These are phyloP conservation scores for Galeopsis tetrahit DNA, from an alignment of 257 asterid species.

Conservation along the genomic window DNA sequence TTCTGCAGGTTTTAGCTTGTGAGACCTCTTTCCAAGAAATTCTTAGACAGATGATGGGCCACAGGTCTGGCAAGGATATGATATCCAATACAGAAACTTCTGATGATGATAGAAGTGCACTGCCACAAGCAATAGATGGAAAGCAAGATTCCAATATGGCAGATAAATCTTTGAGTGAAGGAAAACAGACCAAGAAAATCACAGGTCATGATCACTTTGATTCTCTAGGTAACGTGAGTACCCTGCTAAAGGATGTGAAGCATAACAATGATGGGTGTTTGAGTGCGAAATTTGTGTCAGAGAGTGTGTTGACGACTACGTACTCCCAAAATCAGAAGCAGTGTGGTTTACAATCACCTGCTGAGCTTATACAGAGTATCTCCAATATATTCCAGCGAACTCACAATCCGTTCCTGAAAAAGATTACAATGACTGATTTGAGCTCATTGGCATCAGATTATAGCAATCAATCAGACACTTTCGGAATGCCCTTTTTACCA, in stretches of 20 bases:
- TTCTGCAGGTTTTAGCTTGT: constrained; percentile 87
- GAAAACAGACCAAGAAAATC: constrained; percentile 53
- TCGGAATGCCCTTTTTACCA: constrained; percentile 91
- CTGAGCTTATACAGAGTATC: constrained; percentile 74
- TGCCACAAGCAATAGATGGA: constrained; percentile 40
- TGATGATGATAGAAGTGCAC: constrained; percentile 40
- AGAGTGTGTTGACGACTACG: constrained; percentile 46
- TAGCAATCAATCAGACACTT: constrained; percentile 91
- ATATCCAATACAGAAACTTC: constrained; percentile 39
- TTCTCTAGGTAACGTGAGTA: constrained; percentile 74
- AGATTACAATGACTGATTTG: constrained; percentile 71
- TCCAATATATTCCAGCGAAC: constrained; percentile 74
- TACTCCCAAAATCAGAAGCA: constrained; percentile 53
- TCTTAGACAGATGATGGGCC: constrained; percentile 84
- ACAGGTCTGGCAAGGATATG: constrained; percentile 45
- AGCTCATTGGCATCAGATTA: constrained; percentile 66
- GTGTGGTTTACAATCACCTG: constrained; percentile 64
- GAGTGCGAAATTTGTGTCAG: constrained; percentile 48
- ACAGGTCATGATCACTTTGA: constrained; percentile 68
- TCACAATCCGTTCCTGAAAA: constrained; percentile 85
- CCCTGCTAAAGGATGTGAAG: constrained; percentile 74
- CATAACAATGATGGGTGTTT: constrained; percentile 47
- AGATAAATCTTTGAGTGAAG: constrained; percentile 42
- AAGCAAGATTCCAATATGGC: constrained; percentile 38
- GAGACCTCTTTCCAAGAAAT: constrained; percentile 91